Evolutionary conservation across 495 filamentous ascomycete species (phyloP), one percentile per base, ranked within the genome.

Genomic region (Staphylotrichum longicolle): DNA sequence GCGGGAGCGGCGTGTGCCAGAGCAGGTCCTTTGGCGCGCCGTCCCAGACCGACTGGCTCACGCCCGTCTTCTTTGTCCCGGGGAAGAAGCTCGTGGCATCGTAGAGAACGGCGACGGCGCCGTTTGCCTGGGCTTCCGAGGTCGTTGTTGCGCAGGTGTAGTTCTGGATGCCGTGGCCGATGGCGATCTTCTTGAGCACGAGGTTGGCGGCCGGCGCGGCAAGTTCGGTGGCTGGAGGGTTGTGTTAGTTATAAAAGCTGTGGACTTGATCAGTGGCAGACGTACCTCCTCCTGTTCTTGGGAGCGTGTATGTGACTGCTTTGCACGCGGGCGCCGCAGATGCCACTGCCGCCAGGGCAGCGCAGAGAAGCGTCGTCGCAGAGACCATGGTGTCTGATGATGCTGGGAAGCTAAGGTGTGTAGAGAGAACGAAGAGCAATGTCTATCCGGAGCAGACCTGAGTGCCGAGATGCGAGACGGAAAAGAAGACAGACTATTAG

Each of bases 121-220:
- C 89, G 42, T 73, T 69, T 33, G 82, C 70, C 2, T 64, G 60
- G 4, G 82, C 73, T 12, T 63, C 47, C 15, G 62, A 52, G 14
- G 54, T 27, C 7, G 44, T 37, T 55, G 63, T 15, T 12, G 66
- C 57, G 70, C 89, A 92, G 33, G 83, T 88, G 77, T 92, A 92
- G 77, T 92, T 92, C 66, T 92, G 89, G 62, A 87, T 85, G 56
- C 89, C 89, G 39, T 85, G 85, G 64, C 88, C 89, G 56, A 91
- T 60, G 56, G 80, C 83, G 64, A 91, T 79, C 69, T 83, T 81
- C 71, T 84, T 82, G 57, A 91, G 78, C 11, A 68, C 73, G 41
- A 84, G 62, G 57, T 71, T 72, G 10, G 72, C 39, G 10, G 74
- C 70, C 4, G 86, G 84, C 0, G 65, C 39, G 7, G 80, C 75